These are phyloP conservation scores for Suhomyces pyralidae DNA, from an alignment of 805 yeast species.

Conservation along the genomic window DNA sequence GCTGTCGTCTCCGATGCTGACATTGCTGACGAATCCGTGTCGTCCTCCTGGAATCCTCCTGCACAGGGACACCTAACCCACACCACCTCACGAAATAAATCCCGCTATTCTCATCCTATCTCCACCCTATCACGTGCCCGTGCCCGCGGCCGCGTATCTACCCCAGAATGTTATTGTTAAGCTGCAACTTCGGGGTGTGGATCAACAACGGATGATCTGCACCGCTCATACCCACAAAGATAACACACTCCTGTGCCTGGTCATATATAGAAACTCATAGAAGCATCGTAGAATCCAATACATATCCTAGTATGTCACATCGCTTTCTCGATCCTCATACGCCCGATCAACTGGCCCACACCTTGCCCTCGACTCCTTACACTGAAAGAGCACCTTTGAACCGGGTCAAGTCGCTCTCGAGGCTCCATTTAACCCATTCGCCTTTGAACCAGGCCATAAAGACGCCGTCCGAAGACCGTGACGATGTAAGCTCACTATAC, in stretches of 20 bases:
- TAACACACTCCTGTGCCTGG: background rate
- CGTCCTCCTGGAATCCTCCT: background rate
- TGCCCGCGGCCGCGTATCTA: background rate
- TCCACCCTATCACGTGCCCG: background rate
- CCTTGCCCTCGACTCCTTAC: conserved; percentile 1
- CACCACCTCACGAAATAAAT: background rate
- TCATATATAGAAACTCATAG: background rate
- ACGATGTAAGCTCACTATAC: background rate
- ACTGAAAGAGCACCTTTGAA: background rate
- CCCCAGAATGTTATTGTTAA: background rate
- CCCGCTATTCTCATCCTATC: background rate
- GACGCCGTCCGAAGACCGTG: background rate
- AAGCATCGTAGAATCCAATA: background rate
- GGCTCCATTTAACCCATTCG: background rate
- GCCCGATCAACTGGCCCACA: background rate
- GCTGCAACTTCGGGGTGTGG: background rate
- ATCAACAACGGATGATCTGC: background rate
- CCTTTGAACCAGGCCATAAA: background rate
- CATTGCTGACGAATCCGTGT: background rate
- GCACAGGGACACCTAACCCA: background rate
- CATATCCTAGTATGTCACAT: background rate
- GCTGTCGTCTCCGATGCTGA: background rate
- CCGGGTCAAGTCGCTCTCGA: background rate
- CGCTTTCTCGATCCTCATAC: background rate
- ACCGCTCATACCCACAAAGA: background rate